Conservation (phyloP, 1,284 basidiomycete genomes). For the Ustanciosporium gigantosporum region DNA sequence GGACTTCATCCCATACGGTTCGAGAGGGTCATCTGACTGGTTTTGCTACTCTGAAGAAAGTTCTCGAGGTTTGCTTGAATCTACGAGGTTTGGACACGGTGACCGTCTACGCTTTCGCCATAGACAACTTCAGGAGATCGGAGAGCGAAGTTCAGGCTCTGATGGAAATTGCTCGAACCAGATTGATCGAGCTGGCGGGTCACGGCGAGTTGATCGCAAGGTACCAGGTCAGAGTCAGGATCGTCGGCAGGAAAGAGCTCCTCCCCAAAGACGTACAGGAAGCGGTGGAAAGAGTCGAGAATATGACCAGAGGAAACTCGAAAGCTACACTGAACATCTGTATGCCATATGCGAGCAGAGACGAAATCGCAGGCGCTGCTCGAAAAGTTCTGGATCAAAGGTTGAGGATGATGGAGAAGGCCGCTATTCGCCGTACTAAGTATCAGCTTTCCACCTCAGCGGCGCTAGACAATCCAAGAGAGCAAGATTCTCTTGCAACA, state of each 20-base stretch:
- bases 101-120: conserved; percentile 91
- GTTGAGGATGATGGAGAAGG: conserved; percentile 23
- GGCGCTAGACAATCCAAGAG: too few relatives aligned
- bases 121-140: conserved; percentile 94
- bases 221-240: conserved; percentile 81
- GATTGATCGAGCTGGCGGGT: conserved; percentile 77
- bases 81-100: conserved; percentile 66
- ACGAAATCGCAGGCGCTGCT: conserved; percentile 72
- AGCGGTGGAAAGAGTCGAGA: conserved; percentile 76
- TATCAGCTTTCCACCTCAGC: not conserved
- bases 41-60: conserved; percentile 75
- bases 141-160: conserved; percentile 82
- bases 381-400: conserved; percentile 18
- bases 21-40: conserved; percentile 79
- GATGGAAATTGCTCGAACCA: conserved; percentile 81
- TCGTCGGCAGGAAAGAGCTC: conserved; percentile 77
- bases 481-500: not conserved
- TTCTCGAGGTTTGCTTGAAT: conserved; percentile 55
- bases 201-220: conserved; percentile 67
- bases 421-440: conserved; percentile 1
- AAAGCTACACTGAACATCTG: conserved; percentile 91
- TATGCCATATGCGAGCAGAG: conserved; percentile 88
- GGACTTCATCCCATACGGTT: conserved; percentile 58
- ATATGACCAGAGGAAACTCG: conserved; percentile 75
- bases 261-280: conserved; percentile 75